These are phyloP conservation scores for Talaromyces pinophilus DNA, from an alignment of 2,329 filamentous ascomycete genomes.

Conservation along the genomic window DNA sequence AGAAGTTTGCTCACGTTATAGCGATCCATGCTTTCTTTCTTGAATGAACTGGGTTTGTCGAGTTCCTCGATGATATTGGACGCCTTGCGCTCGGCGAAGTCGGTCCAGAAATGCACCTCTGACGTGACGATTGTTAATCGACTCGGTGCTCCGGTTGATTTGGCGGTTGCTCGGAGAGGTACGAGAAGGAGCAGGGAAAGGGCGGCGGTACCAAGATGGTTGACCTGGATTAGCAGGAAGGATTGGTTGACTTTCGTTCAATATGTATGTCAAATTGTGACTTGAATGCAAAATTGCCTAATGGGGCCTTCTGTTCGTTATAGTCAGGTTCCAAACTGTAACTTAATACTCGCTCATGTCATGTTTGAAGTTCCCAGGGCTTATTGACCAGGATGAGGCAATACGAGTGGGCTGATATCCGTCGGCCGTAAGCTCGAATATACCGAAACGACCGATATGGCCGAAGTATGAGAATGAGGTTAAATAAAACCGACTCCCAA, in stretches of 20 bases:
- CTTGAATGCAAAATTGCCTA: not conserved
- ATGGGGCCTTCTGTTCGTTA: no score
- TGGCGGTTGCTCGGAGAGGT: not conserved
- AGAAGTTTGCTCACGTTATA: conserved; percentile 50
- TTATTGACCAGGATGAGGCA: not conserved
- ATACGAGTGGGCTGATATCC: not conserved
- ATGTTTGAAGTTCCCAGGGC: not conserved
- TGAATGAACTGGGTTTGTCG: conserved; percentile 29
- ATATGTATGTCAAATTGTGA: not conserved
- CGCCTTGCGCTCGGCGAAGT: conserved; percentile 26
- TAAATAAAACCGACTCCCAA: not conserved
- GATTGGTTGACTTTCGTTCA: not conserved
- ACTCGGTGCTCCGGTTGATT: not conserved
- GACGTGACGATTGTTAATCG: conserved; percentile 6
- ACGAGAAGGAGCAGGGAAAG: conserved; percentile 1
- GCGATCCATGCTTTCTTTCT: conserved; percentile 35
- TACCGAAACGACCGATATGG: not conserved
- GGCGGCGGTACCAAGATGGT: conserved; percentile 2
- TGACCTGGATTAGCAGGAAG: not conserved
- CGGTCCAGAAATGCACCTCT: not conserved
- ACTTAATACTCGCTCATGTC: not conserved
- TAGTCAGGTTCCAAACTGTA: no score
- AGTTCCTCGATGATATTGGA: conserved; percentile 38
- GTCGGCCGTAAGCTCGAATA: not conserved
- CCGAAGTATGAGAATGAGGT: not conserved